A percentile compares a stretch with the other conserved stretches of the same genome.
These are phyloP conservation scores for Fusarium pilosicola DNA, from an alignment of 2,329 filamentous ascomycete species.

Conservation along the genomic window DNA sequence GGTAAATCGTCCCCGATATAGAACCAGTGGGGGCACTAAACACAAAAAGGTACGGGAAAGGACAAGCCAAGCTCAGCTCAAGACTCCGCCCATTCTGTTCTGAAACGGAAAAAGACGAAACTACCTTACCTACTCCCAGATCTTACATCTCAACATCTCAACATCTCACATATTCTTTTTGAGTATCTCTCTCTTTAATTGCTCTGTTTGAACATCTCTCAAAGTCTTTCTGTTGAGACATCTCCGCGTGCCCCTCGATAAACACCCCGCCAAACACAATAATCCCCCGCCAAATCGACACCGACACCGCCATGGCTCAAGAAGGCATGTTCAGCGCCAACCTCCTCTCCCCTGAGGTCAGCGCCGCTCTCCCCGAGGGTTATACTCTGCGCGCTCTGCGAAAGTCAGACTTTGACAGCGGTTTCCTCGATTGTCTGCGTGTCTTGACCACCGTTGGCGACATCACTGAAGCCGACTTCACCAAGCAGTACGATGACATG, in stretches of 20 bases:
- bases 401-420: conserved; percentile 78
- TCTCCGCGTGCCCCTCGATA: conserved; percentile 28
- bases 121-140: not conserved
- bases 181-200: conserved; percentile 7
- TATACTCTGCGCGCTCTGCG: conserved; percentile 86
- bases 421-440: conserved; percentile 90
- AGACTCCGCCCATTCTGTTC: conserved; percentile 15
- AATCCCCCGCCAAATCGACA: conserved; percentile 31
- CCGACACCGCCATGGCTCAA: conserved; percentile 42
- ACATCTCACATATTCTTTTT: not conserved
- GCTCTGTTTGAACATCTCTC: not conserved
- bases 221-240: not conserved
- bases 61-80: conserved; percentile 14
- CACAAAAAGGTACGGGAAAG: not conserved
- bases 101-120: conserved; percentile 14
- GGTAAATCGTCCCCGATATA: conserved; percentile 15
- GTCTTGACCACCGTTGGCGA: conserved; percentile 95
- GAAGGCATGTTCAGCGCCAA: conserved; percentile 78
- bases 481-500: conserved; percentile 86
- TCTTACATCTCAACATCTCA: conserved; percentile 30
- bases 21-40: conserved; percentile 14
- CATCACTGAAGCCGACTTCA: conserved; percentile 78
- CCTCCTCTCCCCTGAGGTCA: conserved; percentile 81
- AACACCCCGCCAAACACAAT: not conserved
- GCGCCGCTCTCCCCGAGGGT: conserved; percentile 76